Conservation (phyloP, 208 protist genomes). For the Trypanosoma theileri region DNA sequence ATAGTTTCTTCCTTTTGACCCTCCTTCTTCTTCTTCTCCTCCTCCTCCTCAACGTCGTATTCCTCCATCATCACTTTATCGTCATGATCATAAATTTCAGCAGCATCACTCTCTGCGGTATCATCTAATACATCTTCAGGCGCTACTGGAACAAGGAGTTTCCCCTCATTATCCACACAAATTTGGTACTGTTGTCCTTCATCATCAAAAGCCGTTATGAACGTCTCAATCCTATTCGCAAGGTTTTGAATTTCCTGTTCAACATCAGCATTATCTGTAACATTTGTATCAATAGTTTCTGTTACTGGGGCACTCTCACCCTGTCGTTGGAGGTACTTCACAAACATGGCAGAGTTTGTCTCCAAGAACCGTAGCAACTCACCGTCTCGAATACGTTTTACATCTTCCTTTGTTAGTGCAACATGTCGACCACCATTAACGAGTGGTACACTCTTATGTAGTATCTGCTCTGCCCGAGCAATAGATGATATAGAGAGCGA, state of each 20-base stretch:
- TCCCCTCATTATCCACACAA: constrained; percentile 41
- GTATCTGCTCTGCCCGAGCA: constrained; percentile 45
- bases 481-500: constrained; percentile 45
- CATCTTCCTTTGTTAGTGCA: constrained; percentile 56
- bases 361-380: constrained; percentile 59
- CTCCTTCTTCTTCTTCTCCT: neutral
- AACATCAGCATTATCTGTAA: constrained; percentile 22
- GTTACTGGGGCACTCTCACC: neutral
- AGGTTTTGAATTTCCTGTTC: constrained; percentile 48
- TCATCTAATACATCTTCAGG: constrained; percentile 30
- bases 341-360: constrained; percentile 42
- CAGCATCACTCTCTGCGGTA: constrained; percentile 10
- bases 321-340: constrained; percentile 28
- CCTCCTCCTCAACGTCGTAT: neutral
- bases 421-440: constrained; percentile 44
- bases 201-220: constrained; percentile 84
- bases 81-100: constrained; percentile 1
- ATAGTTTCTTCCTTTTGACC: too few species aligned
- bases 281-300: neutral
- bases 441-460: constrained; percentile 51
- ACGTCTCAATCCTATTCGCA: constrained; percentile 64
- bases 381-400: constrained; percentile 52
- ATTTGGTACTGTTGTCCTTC: constrained; percentile 76
- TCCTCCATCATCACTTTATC: neutral
- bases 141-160: constrained; percentile 50